These are phyloP conservation scores for Diutina scorzettiae DNA, from an alignment of 1,139 yeast genomes.

Conservation along the genomic window DNA sequence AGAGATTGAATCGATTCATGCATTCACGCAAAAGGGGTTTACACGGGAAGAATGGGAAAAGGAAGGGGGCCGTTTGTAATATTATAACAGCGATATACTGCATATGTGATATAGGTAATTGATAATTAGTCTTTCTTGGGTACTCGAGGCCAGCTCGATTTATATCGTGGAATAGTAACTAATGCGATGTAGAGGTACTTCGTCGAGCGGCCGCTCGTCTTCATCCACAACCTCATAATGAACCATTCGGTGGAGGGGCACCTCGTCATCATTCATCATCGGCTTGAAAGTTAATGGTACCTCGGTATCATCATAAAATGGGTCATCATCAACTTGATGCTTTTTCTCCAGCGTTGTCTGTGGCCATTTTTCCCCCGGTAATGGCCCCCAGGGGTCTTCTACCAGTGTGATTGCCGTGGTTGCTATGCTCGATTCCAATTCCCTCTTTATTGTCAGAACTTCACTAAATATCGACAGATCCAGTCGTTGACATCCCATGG, in stretches of 20 bases:
- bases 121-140: too few species aligned
- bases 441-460: neutral
- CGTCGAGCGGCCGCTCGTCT: neutral
- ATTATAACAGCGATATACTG: too few species aligned
- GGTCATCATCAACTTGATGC: neutral
- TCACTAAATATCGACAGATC: neutral
- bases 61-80: conserved; percentile 6
- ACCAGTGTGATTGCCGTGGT: neutral
- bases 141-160: too few species aligned
- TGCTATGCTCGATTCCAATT: neutral
- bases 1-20: conserved; percentile 80
- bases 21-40: conserved; percentile 84
- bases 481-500: neutral
- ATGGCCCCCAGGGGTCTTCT: neutral
- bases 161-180: neutral
- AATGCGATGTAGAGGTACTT: neutral
- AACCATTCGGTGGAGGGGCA: neutral
- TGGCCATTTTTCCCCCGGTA: neutral
- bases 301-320: neutral
- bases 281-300: neutral
- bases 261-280: neutral
- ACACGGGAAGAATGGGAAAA: conserved; percentile 60
- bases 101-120: too few species aligned
- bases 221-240: neutral
- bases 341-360: too few species aligned